Percentiles rank a stretch among this genome's conserved stretches.
These are phyloP conservation scores for Boletus fagicola DNA, from an alignment of 768 basidiomycete species.

Conservation along the genomic window DNA sequence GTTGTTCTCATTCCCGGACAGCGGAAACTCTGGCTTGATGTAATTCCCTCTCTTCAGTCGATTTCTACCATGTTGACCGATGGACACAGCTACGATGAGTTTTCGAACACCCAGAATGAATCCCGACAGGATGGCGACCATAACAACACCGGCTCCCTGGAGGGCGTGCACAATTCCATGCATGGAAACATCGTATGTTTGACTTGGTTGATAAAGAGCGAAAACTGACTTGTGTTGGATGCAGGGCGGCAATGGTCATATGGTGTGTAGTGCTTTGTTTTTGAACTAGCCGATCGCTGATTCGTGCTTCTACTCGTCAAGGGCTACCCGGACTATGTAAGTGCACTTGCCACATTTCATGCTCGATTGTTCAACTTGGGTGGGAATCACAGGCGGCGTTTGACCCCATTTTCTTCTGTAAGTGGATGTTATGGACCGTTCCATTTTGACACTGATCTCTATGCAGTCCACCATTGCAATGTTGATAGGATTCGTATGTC, in stretches of 20 bases:
- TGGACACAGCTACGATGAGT: conserved; percentile 27
- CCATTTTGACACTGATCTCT: not conserved
- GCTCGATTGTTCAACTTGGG: not conserved
- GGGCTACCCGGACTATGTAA: conserved; percentile 25
- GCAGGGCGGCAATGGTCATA: conserved; percentile 29
- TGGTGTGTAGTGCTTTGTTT: conserved; percentile 20
- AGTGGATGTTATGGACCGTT: not conserved
- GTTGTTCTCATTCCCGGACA: conserved; percentile 21
- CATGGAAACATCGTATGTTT: conserved; percentile 20
- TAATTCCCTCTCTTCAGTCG: not conserved
- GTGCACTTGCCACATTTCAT: not conserved
- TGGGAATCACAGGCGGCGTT: conserved; percentile 19
- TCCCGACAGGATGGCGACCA: conserved; percentile 17
- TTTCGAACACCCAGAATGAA: conserved; percentile 25
- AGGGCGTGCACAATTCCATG: conserved; percentile 21
- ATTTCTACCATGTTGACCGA: not conserved
- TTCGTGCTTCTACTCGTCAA: not conserved
- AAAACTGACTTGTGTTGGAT: not conserved
- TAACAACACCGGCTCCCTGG: conserved; percentile 19
- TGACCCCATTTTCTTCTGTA: conserved; percentile 29
- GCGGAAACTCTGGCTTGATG: conserved; percentile 12
- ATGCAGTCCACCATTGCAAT: conserved; percentile 25
- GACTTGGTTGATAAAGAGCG: not conserved
- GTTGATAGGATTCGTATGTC: conserved; percentile 25
- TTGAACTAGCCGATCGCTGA: not conserved